Evolutionary conservation across 192 early-diverging fungal species (phyloP).

Genomic region (Rhizophagus clarus): DNA sequence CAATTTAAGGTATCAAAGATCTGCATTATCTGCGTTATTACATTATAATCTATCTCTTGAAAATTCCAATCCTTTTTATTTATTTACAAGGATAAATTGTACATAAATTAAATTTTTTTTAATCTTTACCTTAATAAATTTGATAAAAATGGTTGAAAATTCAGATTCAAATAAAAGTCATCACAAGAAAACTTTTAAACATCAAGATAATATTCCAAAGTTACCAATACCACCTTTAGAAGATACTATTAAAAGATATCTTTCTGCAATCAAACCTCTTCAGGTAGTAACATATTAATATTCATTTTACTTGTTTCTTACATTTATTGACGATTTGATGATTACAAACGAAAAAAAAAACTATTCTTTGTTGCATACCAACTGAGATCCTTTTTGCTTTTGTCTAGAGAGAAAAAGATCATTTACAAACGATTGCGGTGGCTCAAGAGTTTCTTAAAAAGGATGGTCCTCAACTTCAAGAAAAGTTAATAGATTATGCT

Average conservation of each 20-base stretch:
- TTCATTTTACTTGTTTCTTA: not conserved
- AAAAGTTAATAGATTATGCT: slow-evolving; percentile 55
- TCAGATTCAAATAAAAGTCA: not conserved
- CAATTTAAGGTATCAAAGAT: no score
- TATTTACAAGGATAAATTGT: no score
- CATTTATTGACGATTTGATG: no score
- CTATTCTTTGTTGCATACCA: slow-evolving; percentile 31
- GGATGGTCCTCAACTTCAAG: slow-evolving; percentile 58
- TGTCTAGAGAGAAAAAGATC: slow-evolving; percentile 37
- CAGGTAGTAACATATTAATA: slow-evolving; percentile 57
- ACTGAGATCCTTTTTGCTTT: not conserved
- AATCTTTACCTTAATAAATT: no score
- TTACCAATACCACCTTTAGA: slow-evolving; percentile 60
- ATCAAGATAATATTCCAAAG: slow-evolving; percentile 60
- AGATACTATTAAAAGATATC: slow-evolving; percentile 51
- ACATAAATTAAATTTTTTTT: no score
- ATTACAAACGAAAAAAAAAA: no score
- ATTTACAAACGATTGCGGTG: slow-evolving; percentile 40
- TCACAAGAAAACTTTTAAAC: slow-evolving; percentile 53
- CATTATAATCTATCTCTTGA: no score
- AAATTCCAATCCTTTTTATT: no score
- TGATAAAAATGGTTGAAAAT: not conserved
- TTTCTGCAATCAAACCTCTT: slow-evolving; percentile 55
- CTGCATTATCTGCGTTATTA: no score
- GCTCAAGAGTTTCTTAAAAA: slow-evolving; percentile 45